phyloP scores from a whole-genome alignment of 2,329 filamentous ascomycete species.

The Pseudocercospora crystallina region DNA sequence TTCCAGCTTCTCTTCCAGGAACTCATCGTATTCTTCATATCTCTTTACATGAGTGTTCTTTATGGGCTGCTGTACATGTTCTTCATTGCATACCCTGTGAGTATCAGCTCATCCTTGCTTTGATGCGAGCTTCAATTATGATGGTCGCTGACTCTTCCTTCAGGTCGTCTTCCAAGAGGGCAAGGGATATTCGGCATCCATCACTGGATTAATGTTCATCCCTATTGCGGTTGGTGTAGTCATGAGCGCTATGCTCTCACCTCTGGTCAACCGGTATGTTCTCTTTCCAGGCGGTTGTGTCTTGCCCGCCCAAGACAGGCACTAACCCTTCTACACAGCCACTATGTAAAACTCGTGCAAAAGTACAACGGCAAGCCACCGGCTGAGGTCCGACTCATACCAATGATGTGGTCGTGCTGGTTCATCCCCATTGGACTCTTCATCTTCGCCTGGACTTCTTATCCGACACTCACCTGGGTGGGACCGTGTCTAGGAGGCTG shows the following conservation, averaged over 20 bases:
- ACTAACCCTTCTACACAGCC: conserved; percentile 42
- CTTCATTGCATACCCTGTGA: conserved; percentile 56
- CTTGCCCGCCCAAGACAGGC: too few relatives aligned
- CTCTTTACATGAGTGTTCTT: conserved; percentile 61
- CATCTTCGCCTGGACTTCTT: conserved; percentile 70
- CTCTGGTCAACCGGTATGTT: conserved; percentile 62
- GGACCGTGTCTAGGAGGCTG: conserved; percentile 54
- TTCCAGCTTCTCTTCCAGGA: conserved; percentile 84
- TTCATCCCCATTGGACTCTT: conserved; percentile 67
- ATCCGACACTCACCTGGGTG: conserved; percentile 64
- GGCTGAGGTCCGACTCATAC: conserved; percentile 74
- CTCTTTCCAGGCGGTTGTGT: too few relatives aligned
- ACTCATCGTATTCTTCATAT: conserved; percentile 80
- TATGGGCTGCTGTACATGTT: conserved; percentile 52
- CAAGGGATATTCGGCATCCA: conserved; percentile 76
- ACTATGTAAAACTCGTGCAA: conserved; percentile 66
- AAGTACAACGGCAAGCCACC: conserved; percentile 72
- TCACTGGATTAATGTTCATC: conserved; percentile 67
- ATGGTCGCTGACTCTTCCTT: conserved; percentile 16
- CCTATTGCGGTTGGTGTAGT: conserved; percentile 31
- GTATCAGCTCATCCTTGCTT: too few relatives aligned
- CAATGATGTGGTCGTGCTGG: conserved; percentile 59
- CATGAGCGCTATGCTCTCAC: conserved; percentile 40
- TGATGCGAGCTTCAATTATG: too few relatives aligned
- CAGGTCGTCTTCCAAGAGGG: conserved; percentile 71